These are phyloP conservation scores for Tolypocladium tundrense DNA, from an alignment of 2,329 filamentous ascomycete species.

Conservation along the genomic window DNA sequence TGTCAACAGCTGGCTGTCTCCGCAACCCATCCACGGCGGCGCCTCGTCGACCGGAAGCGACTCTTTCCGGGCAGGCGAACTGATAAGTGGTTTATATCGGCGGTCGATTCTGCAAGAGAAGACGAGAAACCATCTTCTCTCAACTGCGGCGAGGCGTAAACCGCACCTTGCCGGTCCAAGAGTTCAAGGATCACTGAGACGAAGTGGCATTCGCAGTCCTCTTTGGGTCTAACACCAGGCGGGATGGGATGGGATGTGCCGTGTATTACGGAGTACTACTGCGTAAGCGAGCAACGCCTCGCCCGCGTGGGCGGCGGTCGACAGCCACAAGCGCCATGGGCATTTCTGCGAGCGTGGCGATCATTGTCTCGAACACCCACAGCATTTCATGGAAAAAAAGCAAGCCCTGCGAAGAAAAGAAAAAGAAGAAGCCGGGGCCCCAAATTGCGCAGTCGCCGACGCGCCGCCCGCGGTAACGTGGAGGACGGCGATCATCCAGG, in stretches of 20 bases:
- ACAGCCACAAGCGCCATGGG: not conserved
- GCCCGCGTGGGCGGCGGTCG: no score
- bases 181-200: not conserved
- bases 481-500: not conserved
- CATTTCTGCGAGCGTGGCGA: not conserved
- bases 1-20: not conserved
- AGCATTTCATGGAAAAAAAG: not conserved
- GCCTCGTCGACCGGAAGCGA: not conserved
- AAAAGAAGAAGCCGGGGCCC: not conserved
- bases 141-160: not conserved
- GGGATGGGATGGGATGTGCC: not conserved
- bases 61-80: not conserved
- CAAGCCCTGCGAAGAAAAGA: not conserved
- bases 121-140: not conserved
- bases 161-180: not conserved
- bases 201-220: not conserved
- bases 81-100: not conserved
- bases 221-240: not conserved
- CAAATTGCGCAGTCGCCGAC: not conserved
- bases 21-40: not conserved
- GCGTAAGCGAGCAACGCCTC: not conserved
- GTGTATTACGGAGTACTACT: not conserved
- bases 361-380: not conserved
- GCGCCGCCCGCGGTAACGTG: not conserved
- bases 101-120: not conserved